A percentile compares a stretch with the other conserved stretches of the same genome.
Conservation (phyloP, 495 filamentous ascomycete species). For the Tetracladium setigerum region DNA sequence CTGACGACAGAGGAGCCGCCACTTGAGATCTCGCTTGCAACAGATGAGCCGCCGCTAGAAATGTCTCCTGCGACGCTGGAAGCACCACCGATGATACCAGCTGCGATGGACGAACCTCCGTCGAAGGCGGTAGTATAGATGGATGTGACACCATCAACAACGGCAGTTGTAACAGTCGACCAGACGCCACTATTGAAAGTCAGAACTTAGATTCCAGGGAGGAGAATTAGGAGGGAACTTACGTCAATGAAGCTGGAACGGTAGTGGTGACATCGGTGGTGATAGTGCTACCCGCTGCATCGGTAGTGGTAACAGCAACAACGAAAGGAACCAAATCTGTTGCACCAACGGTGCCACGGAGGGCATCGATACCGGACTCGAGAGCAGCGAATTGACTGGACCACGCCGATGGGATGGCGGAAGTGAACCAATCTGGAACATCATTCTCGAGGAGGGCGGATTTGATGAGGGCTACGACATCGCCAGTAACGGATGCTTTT, state of each 20-base stretch:
- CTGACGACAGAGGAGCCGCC: no score
- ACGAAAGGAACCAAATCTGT: background rate
- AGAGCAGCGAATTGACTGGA: constrained; percentile 9
- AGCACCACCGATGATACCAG: background rate
- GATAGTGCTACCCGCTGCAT: constrained; percentile 2
- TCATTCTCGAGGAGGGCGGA: constrained; percentile 3
- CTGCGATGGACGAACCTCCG: background rate
- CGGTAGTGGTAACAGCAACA: constrained; percentile 3
- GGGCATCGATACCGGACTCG: constrained; percentile 1
- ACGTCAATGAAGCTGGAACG: background rate
- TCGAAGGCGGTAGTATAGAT: constrained; percentile 5
- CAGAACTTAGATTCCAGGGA: background rate
- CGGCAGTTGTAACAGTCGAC: constrained; percentile 1
- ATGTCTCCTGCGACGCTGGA: background rate
- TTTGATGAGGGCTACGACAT: constrained; percentile 7
- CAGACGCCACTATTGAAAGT: constrained; percentile 2
- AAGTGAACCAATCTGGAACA: constrained; percentile 14
- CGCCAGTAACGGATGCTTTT: constrained; percentile 9
- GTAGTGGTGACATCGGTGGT: constrained; percentile 2
- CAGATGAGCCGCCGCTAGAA: no score
- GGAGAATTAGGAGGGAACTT: no score
- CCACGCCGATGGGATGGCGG: constrained; percentile 10
- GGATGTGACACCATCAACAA: constrained; percentile 7
- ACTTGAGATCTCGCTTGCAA: no score
- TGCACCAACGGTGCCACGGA: background rate